phyloP scores from a whole-genome alignment of 2,329 filamentous ascomycete genomes.

The Lachnellula subtilissima region DNA sequence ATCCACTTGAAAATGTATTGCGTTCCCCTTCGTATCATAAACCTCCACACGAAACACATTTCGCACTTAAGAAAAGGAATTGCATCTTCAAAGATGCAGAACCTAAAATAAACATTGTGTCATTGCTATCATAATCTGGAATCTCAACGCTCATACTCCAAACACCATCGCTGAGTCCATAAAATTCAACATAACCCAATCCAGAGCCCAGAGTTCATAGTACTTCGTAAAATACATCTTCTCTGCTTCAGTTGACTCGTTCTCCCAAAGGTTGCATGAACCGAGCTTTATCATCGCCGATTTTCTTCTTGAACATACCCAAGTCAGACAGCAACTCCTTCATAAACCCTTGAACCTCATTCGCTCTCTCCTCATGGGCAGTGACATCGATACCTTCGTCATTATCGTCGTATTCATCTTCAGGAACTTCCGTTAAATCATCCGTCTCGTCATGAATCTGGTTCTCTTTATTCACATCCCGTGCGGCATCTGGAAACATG shows the following conservation, averaged over 20 bases:
- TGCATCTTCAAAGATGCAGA: not conserved
- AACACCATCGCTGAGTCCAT: constrained; percentile 20
- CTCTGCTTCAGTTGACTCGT: constrained; percentile 32
- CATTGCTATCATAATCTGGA: not conserved
- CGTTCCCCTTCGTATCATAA: no score
- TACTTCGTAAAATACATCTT: not conserved
- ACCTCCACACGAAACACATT: no score
- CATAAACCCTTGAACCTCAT: constrained; percentile 78
- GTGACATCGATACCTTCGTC: constrained; percentile 53
- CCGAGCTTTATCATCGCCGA: constrained; percentile 72
- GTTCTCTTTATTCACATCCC: constrained; percentile 30
- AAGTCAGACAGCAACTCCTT: constrained; percentile 77
- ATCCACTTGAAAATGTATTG: no score
- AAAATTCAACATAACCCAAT: constrained; percentile 1
- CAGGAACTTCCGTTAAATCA: constrained; percentile 25
- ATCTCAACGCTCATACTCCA: constrained; percentile 11
- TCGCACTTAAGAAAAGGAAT: not conserved
- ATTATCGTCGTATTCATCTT: constrained; percentile 45
- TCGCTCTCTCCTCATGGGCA: constrained; percentile 48
- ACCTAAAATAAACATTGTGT: not conserved
- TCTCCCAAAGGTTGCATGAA: constrained; percentile 51
- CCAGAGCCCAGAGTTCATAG: not conserved
- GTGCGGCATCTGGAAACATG: constrained; percentile 11
- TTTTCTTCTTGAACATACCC: constrained; percentile 75
- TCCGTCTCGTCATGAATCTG: not conserved